Percentiles rank a stretch among this genome's conserved stretches.
These are phyloP conservation scores for Dactylellina parvicollis DNA, from an alignment of 2,329 filamentous ascomycete genomes.

Conservation along the genomic window DNA sequence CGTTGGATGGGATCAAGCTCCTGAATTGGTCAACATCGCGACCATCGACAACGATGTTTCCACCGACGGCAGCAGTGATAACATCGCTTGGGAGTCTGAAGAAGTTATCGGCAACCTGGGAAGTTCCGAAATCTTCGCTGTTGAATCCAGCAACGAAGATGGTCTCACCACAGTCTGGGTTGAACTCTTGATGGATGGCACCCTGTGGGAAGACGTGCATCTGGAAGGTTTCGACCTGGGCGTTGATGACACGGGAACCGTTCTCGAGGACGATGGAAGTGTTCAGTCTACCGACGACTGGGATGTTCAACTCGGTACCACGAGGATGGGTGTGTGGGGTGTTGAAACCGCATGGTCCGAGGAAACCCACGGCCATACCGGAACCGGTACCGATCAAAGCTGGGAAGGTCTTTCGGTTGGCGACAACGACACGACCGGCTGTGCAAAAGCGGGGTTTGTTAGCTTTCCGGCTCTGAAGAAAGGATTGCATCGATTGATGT, in stretches of 20 bases:
- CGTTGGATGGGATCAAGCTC: slow-evolving; percentile 64
- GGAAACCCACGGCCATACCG: slow-evolving; percentile 66
- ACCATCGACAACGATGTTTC: slow-evolving; percentile 62
- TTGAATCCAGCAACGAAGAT: slow-evolving; percentile 66
- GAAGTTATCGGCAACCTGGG: slow-evolving; percentile 66
- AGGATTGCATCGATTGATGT: slow-evolving; percentile 54
- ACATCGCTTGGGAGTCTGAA: slow-evolving; percentile 65
- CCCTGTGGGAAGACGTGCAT: slow-evolving; percentile 63
- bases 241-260: slow-evolving; percentile 52
- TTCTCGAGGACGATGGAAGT: slow-evolving; percentile 53
- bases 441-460: slow-evolving; percentile 58
- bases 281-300: slow-evolving; percentile 49
- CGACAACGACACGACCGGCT: slow-evolving; percentile 66
- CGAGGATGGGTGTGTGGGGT: slow-evolving; percentile 69
- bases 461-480: slow-evolving; percentile 58
- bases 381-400: slow-evolving; percentile 67
- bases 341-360: slow-evolving; percentile 61
- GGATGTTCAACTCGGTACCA: slow-evolving; percentile 53
- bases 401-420: slow-evolving; percentile 69
- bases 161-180: slow-evolving; percentile 54
- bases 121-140: slow-evolving; percentile 67
- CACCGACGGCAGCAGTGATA: slow-evolving; percentile 65
- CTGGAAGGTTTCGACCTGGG: slow-evolving; percentile 38
- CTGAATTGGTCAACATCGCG: slow-evolving; percentile 65
- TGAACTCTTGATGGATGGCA: slow-evolving; percentile 54